Percentiles rank a stretch among this genome's conserved stretches.
Evolutionary conservation across 2,329 filamentous ascomycete species (phyloP).

Genomic region (Ophiostoma populinum): DNA sequence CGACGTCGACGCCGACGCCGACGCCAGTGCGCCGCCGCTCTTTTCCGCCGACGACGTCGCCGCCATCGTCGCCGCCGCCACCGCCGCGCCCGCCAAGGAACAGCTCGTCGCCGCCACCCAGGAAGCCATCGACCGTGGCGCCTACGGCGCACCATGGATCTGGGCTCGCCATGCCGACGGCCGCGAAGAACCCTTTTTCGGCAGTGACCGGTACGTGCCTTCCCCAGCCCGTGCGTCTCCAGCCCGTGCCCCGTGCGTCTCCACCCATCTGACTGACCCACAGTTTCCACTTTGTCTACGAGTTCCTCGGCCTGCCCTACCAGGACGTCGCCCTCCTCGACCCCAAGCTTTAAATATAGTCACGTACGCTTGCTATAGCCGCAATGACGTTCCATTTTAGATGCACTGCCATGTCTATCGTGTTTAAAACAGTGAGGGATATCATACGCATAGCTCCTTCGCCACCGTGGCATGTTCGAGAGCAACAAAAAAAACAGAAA

Average conservation of each 20-base stretch:
- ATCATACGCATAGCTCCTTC: conserved; percentile 10
- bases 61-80: conserved; percentile 35
- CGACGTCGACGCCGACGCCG: background rate
- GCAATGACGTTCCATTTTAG: too few species aligned
- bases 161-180: conserved; percentile 44
- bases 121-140: conserved; percentile 44
- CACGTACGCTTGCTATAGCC: too few species aligned
- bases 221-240: conserved; percentile 8
- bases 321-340: conserved; percentile 24
- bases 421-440: conserved; percentile 5
- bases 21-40: conserved; percentile 12
- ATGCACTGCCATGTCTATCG: background rate
- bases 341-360: background rate
- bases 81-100: conserved; percentile 25
- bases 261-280: background rate
- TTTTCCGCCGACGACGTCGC: conserved; percentile 36
- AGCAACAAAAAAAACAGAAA: background rate
- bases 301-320: conserved; percentile 44
- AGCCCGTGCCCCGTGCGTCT: background rate
- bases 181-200: conserved; percentile 53
- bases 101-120: conserved; percentile 37
- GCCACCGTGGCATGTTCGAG: conserved; percentile 1
- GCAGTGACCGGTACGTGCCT: conserved; percentile 43
- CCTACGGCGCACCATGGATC: conserved; percentile 65
- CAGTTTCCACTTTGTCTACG: conserved; percentile 52